Percentiles rank a stretch among this genome's conserved stretches.
These are phyloP conservation scores for Suillus subluteus DNA, from an alignment of 768 basidiomycete genomes.

Conservation along the genomic window DNA sequence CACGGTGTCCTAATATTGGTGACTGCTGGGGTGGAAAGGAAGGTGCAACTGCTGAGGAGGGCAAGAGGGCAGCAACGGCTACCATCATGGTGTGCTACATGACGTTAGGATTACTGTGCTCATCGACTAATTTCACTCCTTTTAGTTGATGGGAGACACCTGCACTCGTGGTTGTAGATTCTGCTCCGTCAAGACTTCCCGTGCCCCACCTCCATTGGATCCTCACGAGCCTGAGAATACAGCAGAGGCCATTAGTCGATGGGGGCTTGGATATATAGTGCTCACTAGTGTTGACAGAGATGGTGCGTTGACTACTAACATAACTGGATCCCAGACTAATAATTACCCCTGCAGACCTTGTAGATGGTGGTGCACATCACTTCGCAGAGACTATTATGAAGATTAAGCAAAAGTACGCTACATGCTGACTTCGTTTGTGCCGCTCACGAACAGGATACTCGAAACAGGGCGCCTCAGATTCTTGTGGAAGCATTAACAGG, in stretches of 20 bases:
- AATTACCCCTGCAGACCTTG: slow-evolving; percentile 65
- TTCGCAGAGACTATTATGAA: slow-evolving; percentile 95
- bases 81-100: slow-evolving; percentile 87
- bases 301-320: slow-evolving; percentile 52
- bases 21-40: slow-evolving; percentile 97
- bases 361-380: slow-evolving; percentile 90
- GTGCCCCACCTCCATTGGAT: slow-evolving; percentile 86
- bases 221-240: slow-evolving; percentile 98
- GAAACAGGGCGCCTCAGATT: slow-evolving; percentile 83
- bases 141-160: slow-evolving; percentile 96
- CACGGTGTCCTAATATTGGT: slow-evolving; percentile 98
- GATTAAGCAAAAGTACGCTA: slow-evolving; percentile 88
- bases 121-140: slow-evolving; percentile 13
- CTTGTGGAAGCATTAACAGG: slow-evolving; percentile 96
- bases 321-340: background rate
- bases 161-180: slow-evolving; percentile 98
- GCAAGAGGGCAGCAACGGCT: slow-evolving; percentile 86
- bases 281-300: slow-evolving; percentile 96
- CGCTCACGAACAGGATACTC: slow-evolving; percentile 8
- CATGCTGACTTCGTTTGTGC: background rate
- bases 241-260: slow-evolving; percentile 95
- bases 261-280: slow-evolving; percentile 98
- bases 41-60: slow-evolving; percentile 65
- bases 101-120: background rate
- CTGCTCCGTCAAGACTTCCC: slow-evolving; percentile 95